These are phyloP conservation scores for Nitzschia putrida DNA, from an alignment of 108 stramenopile genomes.

Conservation along the genomic window DNA sequence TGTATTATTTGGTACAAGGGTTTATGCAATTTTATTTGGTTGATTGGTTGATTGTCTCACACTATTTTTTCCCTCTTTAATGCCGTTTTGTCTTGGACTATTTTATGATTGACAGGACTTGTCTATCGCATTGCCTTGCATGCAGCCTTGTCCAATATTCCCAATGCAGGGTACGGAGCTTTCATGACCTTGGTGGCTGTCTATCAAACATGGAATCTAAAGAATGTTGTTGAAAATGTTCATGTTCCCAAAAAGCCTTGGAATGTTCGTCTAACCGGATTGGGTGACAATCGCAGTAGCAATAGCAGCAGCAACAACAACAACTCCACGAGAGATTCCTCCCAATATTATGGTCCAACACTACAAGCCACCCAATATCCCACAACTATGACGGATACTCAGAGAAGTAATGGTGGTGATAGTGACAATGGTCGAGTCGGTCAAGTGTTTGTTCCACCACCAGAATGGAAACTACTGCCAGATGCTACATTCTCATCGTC, in stretches of 20 bases:
- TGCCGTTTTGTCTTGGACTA: neutral
- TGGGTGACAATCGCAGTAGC: constrained; percentile 47
- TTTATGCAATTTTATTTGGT: neutral
- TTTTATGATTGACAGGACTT: constrained; percentile 28
- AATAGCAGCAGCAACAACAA: constrained; percentile 29
- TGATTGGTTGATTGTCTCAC: neutral
- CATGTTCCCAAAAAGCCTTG: constrained; percentile 17
- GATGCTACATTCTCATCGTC: constrained; percentile 27
- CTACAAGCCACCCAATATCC: constrained; percentile 6
- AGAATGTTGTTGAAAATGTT: constrained; percentile 15
- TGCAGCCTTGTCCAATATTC: constrained; percentile 53
- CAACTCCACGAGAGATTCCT: constrained; percentile 7
- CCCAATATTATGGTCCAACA: neutral
- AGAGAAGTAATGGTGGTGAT: constrained; percentile 7
- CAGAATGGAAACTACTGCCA: too few relatives aligned
- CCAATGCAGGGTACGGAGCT: constrained; percentile 63
- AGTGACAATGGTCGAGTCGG: constrained; percentile 10
- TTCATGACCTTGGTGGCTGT: constrained; percentile 54
- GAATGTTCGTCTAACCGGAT: constrained; percentile 35
- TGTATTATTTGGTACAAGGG: constrained; percentile 2
- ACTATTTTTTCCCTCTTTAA: constrained; percentile 3
- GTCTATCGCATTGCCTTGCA: constrained; percentile 59
- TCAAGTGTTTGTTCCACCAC: constrained; percentile 12
- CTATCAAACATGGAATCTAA: neutral
- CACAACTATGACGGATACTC: constrained; percentile 6